These are phyloP conservation scores for Ottelia alismoides DNA, from an alignment of 106 monocot genomes.

Conservation along the genomic window DNA sequence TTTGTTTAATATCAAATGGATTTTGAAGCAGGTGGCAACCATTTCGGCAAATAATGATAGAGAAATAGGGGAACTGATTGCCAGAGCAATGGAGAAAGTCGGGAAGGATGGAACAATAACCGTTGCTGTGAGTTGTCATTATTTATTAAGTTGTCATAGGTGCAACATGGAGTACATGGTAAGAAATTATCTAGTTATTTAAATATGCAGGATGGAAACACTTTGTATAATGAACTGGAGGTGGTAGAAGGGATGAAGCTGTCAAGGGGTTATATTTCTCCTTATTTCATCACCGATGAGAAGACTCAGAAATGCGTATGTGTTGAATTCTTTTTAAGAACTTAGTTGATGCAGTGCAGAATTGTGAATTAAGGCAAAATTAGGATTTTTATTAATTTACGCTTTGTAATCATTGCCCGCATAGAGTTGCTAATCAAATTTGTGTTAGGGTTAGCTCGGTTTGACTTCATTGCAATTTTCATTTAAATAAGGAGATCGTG, in stretches of 20 bases:
- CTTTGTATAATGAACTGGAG: conserved; percentile 60
- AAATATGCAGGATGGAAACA: conserved; percentile 60
- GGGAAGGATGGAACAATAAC: conserved; percentile 67
- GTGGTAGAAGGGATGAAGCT: conserved; percentile 85
- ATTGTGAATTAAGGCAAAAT: no score
- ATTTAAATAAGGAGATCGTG: no score
- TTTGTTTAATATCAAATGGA: neutral
- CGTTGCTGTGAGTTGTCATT: conserved; percentile 33
- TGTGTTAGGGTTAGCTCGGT: no score
- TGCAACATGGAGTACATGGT: neutral
- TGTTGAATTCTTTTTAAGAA: neutral
- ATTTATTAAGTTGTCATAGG: neutral
- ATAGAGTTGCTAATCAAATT: no score
- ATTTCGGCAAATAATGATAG: conserved; percentile 75
- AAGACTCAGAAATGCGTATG: conserved; percentile 81
- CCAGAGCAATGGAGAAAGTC: no score
- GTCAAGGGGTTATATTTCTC: conserved; percentile 64
- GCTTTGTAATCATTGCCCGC: no score
- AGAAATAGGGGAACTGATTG: conserved; percentile 63
- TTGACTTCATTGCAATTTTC: no score
- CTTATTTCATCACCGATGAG: conserved; percentile 61
- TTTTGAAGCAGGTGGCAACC: conserved; percentile 48
- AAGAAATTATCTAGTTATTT: neutral
- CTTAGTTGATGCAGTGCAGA: no score
- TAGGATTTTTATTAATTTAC: no score